Evolutionary conservation across 208 protist genomes (phyloP), one percentile per base, ranked within the genome.

Genomic region (Trypanosoma brucei): DNA sequence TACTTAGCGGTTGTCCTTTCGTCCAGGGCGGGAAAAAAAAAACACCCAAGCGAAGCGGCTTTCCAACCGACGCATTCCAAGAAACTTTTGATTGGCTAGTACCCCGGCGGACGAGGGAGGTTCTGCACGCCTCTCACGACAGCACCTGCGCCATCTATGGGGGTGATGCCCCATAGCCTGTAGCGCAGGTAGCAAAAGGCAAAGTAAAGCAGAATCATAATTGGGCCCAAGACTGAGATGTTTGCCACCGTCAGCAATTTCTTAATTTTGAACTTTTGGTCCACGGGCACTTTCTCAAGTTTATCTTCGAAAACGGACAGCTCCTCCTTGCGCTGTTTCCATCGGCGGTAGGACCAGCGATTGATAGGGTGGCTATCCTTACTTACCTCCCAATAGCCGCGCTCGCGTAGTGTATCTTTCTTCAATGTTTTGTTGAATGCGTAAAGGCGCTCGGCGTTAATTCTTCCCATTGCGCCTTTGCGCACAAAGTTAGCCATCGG

Each of bases 231-330:
- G 38, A 92, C 59, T 8, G 85, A 88, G 4, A 89, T 70, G 55
- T 92, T 92, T 38, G 82, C 82, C 22, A 92, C 85, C 2, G 82
- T 89, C 56, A 92, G 72, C 0, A 92, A 68, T 59, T 92, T 92
- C 55, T 92, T 92, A 54, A 93, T 78, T 62, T 93, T 91, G 62
- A 91, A 90, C 68, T 93, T 89, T 56, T 93, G 83, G 65, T 93
- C 86, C 0, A 89, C 76, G 3, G 86, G 86, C 9, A 90, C 81
- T 30, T 84, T 79, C 36, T 78, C 76, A 51, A 93, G 69, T 49
- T 88, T 93, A 33, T 90, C 77, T 60, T 89, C 76, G 63, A 93
- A 93, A 60, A 93, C 76, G 33, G 78, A 82, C n/a, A 89, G 31
- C 57, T 89, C 81, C 50, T 91, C 86, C 11, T 86, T 82, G 34